These are phyloP conservation scores for Monosporascus sp. DNA, from an alignment of 2,329 filamentous ascomycete species.

Conservation along the genomic window DNA sequence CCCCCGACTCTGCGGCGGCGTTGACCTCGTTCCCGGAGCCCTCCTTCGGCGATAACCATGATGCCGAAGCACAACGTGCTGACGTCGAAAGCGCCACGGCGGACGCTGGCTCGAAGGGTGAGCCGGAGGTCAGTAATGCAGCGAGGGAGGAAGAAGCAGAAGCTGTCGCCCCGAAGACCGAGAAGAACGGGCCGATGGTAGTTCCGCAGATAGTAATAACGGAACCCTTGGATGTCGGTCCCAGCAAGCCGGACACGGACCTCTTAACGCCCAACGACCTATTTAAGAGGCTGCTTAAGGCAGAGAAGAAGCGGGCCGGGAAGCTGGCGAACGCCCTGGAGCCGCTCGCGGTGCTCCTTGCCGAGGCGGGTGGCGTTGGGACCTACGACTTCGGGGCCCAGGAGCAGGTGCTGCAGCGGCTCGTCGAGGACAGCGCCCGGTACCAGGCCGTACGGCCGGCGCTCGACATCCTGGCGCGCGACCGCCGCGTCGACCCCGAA, in stretches of 20 bases:
- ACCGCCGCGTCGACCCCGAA: conserved; percentile 10
- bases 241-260: background rate
- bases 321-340: conserved; percentile 1
- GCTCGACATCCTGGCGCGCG: conserved; percentile 9
- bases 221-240: too few relatives aligned
- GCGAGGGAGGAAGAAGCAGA: too few relatives aligned
- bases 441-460: conserved; percentile 13
- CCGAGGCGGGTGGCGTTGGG: conserved; percentile 12
- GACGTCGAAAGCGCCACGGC: too few relatives aligned
- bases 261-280: conserved; percentile 2
- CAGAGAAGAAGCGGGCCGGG: conserved; percentile 4
- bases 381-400: conserved; percentile 1
- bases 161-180: background rate
- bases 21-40: background rate
- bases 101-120: too few relatives aligned
- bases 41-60: background rate
- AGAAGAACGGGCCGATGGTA: background rate
- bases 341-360: conserved; percentile 12
- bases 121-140: too few relatives aligned
- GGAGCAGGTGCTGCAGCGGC: conserved; percentile 4
- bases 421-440: conserved; percentile 13
- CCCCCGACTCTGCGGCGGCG: background rate
- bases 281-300: conserved; percentile 8
- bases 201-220: background rate
- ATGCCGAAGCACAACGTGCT: background rate